Conservation (phyloP, 352 stramenopile genomes). For the Lagenidium sp. region DNA sequence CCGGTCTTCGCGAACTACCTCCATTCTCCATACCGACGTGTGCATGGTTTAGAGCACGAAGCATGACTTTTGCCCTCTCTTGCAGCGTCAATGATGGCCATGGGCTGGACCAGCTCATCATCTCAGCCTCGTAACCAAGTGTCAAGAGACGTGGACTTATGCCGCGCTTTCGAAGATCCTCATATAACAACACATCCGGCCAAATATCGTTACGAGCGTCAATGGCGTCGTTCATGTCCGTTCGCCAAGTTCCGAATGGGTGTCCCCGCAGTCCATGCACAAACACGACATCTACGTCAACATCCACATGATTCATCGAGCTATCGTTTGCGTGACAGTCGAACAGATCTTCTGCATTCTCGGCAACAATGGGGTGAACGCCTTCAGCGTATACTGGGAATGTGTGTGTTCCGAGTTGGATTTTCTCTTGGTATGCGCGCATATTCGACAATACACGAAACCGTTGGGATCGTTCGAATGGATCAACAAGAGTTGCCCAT, state of each 20-base stretch:
- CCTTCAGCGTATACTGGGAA: constrained; percentile 66
- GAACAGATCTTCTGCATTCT: not conserved
- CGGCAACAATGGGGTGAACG: constrained; percentile 59
- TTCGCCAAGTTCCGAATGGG: constrained; percentile 76
- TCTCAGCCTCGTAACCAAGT: constrained; percentile 70
- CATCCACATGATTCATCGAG: no score
- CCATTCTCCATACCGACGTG: constrained; percentile 30
- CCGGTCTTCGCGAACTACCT: constrained; percentile 19
- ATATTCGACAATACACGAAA: constrained; percentile 68
- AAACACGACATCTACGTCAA: constrained; percentile 65
- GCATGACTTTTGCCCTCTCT: constrained; percentile 62
- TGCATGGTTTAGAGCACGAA: constrained; percentile 53
- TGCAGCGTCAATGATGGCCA: constrained; percentile 78
- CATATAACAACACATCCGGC: constrained; percentile 59
- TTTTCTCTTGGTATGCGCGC: constrained; percentile 38
- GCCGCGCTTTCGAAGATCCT: constrained; percentile 32
- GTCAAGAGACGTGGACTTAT: constrained; percentile 56
- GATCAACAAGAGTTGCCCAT: constrained; percentile 38
- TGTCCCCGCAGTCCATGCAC: constrained; percentile 78
- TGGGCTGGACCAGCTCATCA: constrained; percentile 80
- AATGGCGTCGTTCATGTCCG: constrained; percentile 52
- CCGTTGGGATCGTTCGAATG: constrained; percentile 68
- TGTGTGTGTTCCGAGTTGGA: constrained; percentile 17
- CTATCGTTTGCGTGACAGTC: no score
- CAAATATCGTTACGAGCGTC: constrained; percentile 57